Base-by-base conservation (phyloP, 176 grass and related monocot species). In the Carex scoparia region DNA sequence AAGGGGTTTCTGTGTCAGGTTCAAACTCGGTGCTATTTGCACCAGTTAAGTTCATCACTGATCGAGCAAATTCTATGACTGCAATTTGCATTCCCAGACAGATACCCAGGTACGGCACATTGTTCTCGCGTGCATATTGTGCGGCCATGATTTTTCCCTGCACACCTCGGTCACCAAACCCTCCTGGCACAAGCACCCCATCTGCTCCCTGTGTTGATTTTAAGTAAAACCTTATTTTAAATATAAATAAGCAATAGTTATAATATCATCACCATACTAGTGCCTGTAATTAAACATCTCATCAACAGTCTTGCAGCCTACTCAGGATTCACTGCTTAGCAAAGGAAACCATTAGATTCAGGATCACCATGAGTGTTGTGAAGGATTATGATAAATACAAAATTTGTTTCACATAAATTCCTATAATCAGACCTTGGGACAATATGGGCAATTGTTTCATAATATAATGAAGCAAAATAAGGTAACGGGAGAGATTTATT, bases 61-160 rank as follows among this genome's bases (percentile, higher is more conserved):
- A 95, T 58, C 85, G 93, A 3, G 96, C 93, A 84, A 86, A 99
- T 71, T 99, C 96, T 7, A 99, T 90, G 37, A 99, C 96, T 4
- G 91, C 96, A 89, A 95, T 92, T 87, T 99, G 93, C 96, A 99
- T 95, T 37, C 96, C 93, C 79, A 99, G 70, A 84, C 96, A 99
- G 85, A 99, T 99, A 14, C 96, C 96, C 16, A 99, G 86, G 84
- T 94, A 99, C 0, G 96, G 93, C 84, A 98, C 56, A 56, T 92
- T 90, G 18, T 92, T 92, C 87, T 94, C 91, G 4, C 96, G 88
- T 1, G 96, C 96, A 53, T 94, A 93, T 87, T 95, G 94, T 40
- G 96, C 91, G 57, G 96, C 96, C 48, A 95, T 88, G 11, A 99
- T 95, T 91, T 99, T 99, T 3, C 96, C 96, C 82, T 95, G 86